These are phyloP conservation scores for Nicotiana tomentosiformis DNA, from an alignment of 257 asterid species.

Conservation along the genomic window DNA sequence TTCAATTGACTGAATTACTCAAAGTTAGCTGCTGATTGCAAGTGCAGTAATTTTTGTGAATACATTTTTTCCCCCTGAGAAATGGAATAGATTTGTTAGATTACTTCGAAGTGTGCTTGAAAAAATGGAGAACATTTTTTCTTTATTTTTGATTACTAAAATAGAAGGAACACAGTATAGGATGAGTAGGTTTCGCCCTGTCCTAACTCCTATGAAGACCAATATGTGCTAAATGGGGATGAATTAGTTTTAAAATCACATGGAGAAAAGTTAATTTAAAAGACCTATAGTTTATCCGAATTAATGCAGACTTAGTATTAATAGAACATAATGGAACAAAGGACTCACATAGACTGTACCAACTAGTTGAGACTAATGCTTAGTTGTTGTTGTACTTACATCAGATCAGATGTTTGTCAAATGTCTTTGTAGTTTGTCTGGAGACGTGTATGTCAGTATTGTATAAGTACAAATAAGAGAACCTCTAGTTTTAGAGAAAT, in stretches of 20 bases:
- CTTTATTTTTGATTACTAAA: not conserved
- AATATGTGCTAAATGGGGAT: not conserved
- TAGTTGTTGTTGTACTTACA: not conserved
- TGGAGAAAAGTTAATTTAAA: not conserved
- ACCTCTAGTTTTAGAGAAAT: not conserved
- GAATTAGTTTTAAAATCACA: not conserved
- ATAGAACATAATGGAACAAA: not conserved
- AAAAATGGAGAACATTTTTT: not conserved
- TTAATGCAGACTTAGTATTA: not conserved
- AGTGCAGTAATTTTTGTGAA: not conserved
- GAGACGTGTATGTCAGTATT: not conserved
- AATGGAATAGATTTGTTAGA: not conserved
- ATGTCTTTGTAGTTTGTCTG: not conserved
- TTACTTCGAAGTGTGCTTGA: too few species aligned
- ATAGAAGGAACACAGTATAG: not conserved
- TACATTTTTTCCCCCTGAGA: not conserved
- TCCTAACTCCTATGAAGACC: not conserved
- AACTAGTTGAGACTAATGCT: not conserved
- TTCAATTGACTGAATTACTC: not conserved
- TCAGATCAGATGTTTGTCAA: not conserved
- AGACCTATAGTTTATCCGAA: not conserved
- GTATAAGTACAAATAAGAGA: not conserved
- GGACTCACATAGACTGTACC: not conserved
- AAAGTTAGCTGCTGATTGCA: not conserved
- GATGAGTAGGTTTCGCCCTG: not conserved